Conservation (phyloP, 2,329 filamentous ascomycete species). For the Paraphoma chrysanthemicola region DNA sequence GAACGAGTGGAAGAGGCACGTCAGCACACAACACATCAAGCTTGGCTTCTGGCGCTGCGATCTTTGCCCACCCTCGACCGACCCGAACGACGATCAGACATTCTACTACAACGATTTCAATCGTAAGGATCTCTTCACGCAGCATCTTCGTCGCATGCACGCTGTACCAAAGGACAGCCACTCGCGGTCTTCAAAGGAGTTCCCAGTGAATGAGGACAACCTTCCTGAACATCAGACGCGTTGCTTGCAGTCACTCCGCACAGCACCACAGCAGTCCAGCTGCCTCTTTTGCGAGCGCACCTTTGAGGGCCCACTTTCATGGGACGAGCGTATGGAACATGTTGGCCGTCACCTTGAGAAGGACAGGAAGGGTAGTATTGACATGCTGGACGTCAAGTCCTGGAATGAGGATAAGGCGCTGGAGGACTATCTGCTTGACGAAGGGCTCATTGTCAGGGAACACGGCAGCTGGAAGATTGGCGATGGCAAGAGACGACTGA, state of each 20-base stretch:
- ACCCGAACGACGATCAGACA: slow-evolving; percentile 34
- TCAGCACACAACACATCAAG: slow-evolving; percentile 79
- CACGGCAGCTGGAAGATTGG: slow-evolving; percentile 43
- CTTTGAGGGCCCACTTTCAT: slow-evolving; percentile 70
- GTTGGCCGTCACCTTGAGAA: slow-evolving; percentile 80
- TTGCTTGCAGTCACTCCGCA: slow-evolving; percentile 68
- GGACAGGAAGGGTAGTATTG: slow-evolving; percentile 42
- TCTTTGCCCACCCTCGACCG: slow-evolving; percentile 58
- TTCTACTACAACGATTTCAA: slow-evolving; percentile 73
- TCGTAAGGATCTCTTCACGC: slow-evolving; percentile 89
- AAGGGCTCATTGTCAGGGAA: slow-evolving; percentile 46
- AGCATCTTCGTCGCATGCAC: slow-evolving; percentile 89
- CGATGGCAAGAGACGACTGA: slow-evolving; percentile 31
- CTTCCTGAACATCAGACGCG: slow-evolving; percentile 64
- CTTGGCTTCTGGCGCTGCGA: slow-evolving; percentile 79
- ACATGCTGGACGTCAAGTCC: slow-evolving; percentile 19
- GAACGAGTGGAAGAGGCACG: slow-evolving; percentile 96
- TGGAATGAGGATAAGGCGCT: slow-evolving; percentile 41
- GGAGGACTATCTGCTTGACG: slow-evolving; percentile 48
- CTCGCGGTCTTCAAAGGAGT: slow-evolving; percentile 54
- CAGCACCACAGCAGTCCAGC: slow-evolving; percentile 64
- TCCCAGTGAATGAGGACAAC: slow-evolving; percentile 55
- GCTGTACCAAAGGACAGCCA: slow-evolving; percentile 52
- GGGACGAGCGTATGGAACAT: slow-evolving; percentile 89
- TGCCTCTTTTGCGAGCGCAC: slow-evolving; percentile 71